A percentile compares a stretch with the other conserved stretches of the same genome.
These are phyloP conservation scores for Fonsecaea nubica DNA, from an alignment of 2,329 filamentous ascomycete genomes.

Conservation along the genomic window DNA sequence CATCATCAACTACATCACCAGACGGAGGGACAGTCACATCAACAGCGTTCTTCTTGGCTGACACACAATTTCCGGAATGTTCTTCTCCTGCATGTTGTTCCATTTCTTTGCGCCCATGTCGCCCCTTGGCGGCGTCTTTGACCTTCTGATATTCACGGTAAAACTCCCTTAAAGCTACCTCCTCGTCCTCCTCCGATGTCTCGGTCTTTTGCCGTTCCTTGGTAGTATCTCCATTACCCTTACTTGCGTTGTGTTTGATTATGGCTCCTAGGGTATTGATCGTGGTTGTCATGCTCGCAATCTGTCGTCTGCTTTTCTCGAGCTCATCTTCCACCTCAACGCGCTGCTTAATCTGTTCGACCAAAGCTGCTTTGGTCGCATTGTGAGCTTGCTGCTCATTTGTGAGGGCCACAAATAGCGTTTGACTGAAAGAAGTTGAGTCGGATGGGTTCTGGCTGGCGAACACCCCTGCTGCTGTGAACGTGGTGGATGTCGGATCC, in stretches of 20 bases:
- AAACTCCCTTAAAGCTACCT: conserved; percentile 26
- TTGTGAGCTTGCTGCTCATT: conserved; percentile 38
- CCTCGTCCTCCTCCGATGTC: conserved; percentile 13
- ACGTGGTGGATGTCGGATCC: conserved; percentile 26
- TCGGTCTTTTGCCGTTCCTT: neutral
- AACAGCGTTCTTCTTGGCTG: neutral
- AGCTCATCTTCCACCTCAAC: conserved; percentile 26
- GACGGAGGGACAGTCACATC: neutral
- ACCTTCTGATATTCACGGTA: conserved; percentile 23
- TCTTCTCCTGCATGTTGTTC: conserved; percentile 14
- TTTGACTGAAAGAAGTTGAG: conserved; percentile 21
- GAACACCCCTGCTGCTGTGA: conserved; percentile 3
- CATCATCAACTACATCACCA: conserved; percentile 23
- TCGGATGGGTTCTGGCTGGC: conserved; percentile 15
- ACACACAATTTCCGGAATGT: neutral
- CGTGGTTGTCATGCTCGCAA: conserved; percentile 28
- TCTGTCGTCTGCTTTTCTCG: conserved; percentile 25
- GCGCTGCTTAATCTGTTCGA: conserved; percentile 23
- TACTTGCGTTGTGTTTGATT: conserved; percentile 33
- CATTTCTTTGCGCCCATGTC: conserved; percentile 9
- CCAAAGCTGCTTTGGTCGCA: conserved; percentile 28
- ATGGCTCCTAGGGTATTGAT: conserved; percentile 35
- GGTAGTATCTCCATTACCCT: neutral
- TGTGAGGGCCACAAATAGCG: conserved; percentile 24
- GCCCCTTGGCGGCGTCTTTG: conserved; percentile 3